Percentiles rank a stretch among this genome's conserved stretches.
phyloP scores from a whole-genome alignment of 2,329 filamentous ascomycete species.

The Chaetomium strumarium region DNA sequence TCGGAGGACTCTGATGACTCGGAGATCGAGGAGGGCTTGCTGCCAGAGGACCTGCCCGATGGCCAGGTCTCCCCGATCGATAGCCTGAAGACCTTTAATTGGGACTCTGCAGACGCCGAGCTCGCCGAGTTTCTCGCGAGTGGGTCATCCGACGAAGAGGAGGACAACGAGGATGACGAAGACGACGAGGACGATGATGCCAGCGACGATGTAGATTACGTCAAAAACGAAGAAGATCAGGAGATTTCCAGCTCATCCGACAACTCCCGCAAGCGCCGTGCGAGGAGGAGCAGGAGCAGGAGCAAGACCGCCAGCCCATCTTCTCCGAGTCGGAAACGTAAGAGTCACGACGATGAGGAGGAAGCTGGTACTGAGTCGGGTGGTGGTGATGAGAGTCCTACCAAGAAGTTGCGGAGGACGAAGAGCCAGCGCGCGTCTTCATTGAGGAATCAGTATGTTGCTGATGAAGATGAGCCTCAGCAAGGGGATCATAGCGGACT shows the following conservation, averaged over 20 bases:
- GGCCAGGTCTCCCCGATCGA: slow-evolving; percentile 47
- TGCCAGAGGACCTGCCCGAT: slow-evolving; percentile 44
- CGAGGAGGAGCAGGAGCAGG: slow-evolving; percentile 14
- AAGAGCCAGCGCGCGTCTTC: slow-evolving; percentile 39
- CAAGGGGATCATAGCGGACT: slow-evolving; percentile 28
- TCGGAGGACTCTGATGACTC: slow-evolving; percentile 26
- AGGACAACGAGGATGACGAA: slow-evolving; percentile 28
- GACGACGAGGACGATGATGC: slow-evolving; percentile 13
- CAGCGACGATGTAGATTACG: slow-evolving; percentile 23
- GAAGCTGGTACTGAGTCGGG: slow-evolving; percentile 25
- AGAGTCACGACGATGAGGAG: slow-evolving; percentile 7
- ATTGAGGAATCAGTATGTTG: slow-evolving; percentile 36
- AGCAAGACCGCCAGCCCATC: slow-evolving; percentile 9
- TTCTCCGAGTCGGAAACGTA: slow-evolving; percentile 18
- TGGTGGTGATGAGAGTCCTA: slow-evolving; percentile 34
- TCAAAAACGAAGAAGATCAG: slow-evolving; percentile 23
- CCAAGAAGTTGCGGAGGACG: slow-evolving; percentile 49
- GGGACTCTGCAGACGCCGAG: slow-evolving; percentile 63
- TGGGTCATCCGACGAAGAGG: slow-evolving; percentile 46
- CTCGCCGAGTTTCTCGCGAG: slow-evolving; percentile 65
- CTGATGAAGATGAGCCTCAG: background rate
- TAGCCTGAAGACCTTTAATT: slow-evolving; percentile 53
- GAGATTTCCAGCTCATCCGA: background rate
- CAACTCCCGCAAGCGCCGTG: slow-evolving; percentile 15
- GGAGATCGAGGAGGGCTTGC: slow-evolving; percentile 40